Percentiles rank a stretch among this genome's conserved stretches.
These are phyloP conservation scores for Podospora pseudoanserina DNA, from an alignment of 495 filamentous ascomycete species.

Conservation along the genomic window DNA sequence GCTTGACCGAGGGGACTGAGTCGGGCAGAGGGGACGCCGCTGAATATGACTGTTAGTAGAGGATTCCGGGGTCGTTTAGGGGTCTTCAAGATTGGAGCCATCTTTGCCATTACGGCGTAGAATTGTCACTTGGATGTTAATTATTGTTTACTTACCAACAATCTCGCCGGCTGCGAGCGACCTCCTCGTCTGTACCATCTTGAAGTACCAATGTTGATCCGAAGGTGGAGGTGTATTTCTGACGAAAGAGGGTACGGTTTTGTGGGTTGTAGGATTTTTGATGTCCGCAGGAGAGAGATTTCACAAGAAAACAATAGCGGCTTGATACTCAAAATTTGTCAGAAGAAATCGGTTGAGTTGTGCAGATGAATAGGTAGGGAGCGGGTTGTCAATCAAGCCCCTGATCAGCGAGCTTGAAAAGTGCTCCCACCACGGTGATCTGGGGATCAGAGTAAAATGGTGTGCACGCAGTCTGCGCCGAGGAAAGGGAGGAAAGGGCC, in stretches of 20 bases:
- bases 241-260: not conserved
- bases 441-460: not conserved
- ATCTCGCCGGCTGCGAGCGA: slow-evolving; percentile 24
- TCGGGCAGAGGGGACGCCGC: slow-evolving; percentile 8
- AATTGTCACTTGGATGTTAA: too few species aligned
- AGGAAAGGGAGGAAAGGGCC: not conserved
- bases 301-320: not conserved
- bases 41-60: slow-evolving; percentile 6
- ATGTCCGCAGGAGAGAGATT: not conserved
- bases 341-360: not conserved
- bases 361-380: not conserved
- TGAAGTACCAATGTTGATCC: not conserved
- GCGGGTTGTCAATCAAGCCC: not conserved
- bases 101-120: not conserved
- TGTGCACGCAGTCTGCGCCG: not conserved
- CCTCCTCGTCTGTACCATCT: slow-evolving; percentile 27
- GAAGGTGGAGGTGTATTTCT: not conserved
- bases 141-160: slow-evolving; percentile 20
- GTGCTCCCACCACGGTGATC: not conserved
- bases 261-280: not conserved
- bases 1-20: slow-evolving; percentile 7
- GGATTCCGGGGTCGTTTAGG: not conserved
- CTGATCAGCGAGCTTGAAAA: not conserved
- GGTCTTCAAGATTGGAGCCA: not conserved
- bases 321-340: not conserved